These are phyloP conservation scores for Ceratobasidium sp. DNA, from an alignment of 1,284 basidiomycete species.

Conservation along the genomic window DNA sequence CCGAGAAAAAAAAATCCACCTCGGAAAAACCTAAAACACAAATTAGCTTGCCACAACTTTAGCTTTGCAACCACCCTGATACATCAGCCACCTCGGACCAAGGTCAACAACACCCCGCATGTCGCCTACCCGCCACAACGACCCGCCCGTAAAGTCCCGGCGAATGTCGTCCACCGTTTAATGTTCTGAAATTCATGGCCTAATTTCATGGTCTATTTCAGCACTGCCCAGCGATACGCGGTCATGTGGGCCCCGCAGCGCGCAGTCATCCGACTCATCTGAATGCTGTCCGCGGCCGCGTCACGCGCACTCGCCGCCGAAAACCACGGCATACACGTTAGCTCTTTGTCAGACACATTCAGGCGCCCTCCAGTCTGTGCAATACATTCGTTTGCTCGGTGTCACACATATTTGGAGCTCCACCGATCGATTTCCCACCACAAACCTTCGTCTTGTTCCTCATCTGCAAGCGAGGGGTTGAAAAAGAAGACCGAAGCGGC, in stretches of 20 bases:
- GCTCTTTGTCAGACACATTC: background rate
- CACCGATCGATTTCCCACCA: slow-evolving; percentile 27
- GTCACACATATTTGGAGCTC: slow-evolving; percentile 26
- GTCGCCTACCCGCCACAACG: background rate
- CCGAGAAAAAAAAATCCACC: too few species aligned
- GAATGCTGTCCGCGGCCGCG: background rate
- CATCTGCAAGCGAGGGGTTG: background rate
- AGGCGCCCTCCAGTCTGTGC: slow-evolving; percentile 7
- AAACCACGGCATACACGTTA: slow-evolving; percentile 6
- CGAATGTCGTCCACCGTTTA: background rate
- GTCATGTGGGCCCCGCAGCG: background rate
- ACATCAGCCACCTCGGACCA: background rate
- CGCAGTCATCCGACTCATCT: background rate
- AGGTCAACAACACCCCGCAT: background rate
- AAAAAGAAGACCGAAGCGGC: slow-evolving; percentile 4
- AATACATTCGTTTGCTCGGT: slow-evolving; percentile 13
- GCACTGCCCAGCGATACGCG: slow-evolving; percentile 14
- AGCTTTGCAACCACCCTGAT: slow-evolving; percentile 27
- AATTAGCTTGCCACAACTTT: too few species aligned
- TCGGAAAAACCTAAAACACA: slow-evolving; percentile 38
- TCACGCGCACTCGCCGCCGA: slow-evolving; percentile 1
- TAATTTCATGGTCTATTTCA: background rate
- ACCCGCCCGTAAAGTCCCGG: background rate
- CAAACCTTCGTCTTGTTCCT: slow-evolving; percentile 6
- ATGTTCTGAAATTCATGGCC: background rate